A percentile compares a stretch with the other conserved stretches of the same genome.
Conservation (phyloP, 257 asterid genomes). For the Lycium ferocissimum region DNA sequence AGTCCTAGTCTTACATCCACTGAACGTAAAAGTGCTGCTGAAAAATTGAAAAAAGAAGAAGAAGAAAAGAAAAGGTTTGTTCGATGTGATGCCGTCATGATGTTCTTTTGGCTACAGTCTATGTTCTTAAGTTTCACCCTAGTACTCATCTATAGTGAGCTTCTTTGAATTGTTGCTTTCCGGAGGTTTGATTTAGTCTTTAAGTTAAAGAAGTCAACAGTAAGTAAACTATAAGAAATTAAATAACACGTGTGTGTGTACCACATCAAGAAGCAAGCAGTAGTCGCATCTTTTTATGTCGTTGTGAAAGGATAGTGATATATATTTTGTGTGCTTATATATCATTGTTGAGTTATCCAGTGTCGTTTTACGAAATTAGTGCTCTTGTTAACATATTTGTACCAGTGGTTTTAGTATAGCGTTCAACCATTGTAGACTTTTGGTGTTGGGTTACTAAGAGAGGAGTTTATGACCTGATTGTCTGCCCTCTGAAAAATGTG, state of each 20-base stretch:
- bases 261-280: background rate
- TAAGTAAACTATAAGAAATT: background rate
- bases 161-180: background rate
- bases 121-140: background rate
- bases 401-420: background rate
- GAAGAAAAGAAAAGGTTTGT: conserved; percentile 73
- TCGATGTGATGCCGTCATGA: background rate
- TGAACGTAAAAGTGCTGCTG: conserved; percentile 61
- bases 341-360: background rate
- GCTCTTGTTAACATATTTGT: background rate
- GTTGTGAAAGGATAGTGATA: background rate
- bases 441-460: background rate
- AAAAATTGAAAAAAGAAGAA: conserved; percentile 68
- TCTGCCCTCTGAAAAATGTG: conserved; percentile 1
- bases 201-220: background rate
- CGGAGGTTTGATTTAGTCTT: background rate
- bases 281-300: background rate
- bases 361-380: background rate
- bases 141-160: conserved; percentile 8
- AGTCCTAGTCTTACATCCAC: conserved; percentile 59
- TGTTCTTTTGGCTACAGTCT: background rate
- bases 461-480: background rate
- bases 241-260: background rate
- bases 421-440: background rate
- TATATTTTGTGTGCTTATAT: background rate